Evolutionary conservation across 352 stramenopile species (phyloP).

Genomic region (Phytophthora pistaciae): DNA sequence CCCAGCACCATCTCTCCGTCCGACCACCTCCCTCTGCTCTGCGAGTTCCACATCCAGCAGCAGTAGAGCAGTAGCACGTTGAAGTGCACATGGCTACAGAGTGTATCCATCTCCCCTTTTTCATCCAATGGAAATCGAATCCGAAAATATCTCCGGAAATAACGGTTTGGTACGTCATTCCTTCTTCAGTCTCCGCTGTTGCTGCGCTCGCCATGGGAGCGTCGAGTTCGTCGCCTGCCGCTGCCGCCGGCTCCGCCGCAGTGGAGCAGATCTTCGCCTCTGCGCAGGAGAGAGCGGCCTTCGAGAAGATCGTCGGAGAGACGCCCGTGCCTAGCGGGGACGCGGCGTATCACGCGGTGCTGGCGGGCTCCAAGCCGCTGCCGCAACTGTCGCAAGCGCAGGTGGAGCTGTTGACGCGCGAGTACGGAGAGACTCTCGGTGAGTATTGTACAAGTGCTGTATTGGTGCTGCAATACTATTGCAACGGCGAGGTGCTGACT

Average conservation of each 20-base stretch:
- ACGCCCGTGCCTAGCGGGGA: slow-evolving; percentile 59
- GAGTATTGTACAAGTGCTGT: slow-evolving; percentile 14
- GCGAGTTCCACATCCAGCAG: slow-evolving; percentile 59
- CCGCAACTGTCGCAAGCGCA: slow-evolving; percentile 63
- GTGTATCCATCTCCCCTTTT: slow-evolving; percentile 27
- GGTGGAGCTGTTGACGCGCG: slow-evolving; percentile 63
- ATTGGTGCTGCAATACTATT: slow-evolving; percentile 6
- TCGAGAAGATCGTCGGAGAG: slow-evolving; percentile 81
- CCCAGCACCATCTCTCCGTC: slow-evolving; percentile 77
- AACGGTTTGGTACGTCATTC: slow-evolving; percentile 21
- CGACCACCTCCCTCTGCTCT: slow-evolving; percentile 80
- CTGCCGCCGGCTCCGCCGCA: slow-evolving; percentile 22
- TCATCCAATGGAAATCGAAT: slow-evolving; percentile 23
- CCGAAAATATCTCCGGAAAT: slow-evolving; percentile 17
- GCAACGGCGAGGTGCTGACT: slow-evolving; percentile 4
- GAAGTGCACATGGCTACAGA: slow-evolving; percentile 29
- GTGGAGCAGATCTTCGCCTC: slow-evolving; percentile 55
- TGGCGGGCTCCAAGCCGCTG: slow-evolving; percentile 49
- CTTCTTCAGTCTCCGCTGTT: slow-evolving; percentile 12
- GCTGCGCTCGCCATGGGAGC: slow-evolving; percentile 47
- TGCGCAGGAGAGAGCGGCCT: slow-evolving; percentile 56
- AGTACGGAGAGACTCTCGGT: slow-evolving; percentile 76
- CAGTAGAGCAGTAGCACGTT: slow-evolving; percentile 7
- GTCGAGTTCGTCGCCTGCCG: slow-evolving; percentile 42
- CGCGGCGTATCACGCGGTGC: slow-evolving; percentile 57